These are phyloP conservation scores for Coemansia sp. DNA, from an alignment of 192 early-diverging fungal genomes.

Conservation along the genomic window DNA sequence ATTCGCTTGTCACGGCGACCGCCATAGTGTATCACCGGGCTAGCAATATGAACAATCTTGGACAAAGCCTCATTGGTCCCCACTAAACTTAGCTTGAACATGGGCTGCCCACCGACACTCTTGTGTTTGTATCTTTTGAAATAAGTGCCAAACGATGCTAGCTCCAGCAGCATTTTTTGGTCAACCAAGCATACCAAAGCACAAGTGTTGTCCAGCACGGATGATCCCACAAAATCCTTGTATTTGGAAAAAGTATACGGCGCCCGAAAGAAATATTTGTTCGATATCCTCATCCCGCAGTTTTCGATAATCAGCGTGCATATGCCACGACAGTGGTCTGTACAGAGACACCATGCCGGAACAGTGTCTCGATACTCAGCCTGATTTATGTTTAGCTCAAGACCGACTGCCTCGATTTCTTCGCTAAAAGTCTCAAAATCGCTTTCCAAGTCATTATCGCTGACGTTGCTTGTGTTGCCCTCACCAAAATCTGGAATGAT, in stretches of 20 bases:
- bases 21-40: neutral
- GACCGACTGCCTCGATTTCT: neutral
- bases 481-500: neutral
- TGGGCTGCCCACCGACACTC: neutral
- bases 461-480: neutral
- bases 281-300: neutral
- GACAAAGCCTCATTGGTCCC: neutral
- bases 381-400: neutral
- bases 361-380: neutral
- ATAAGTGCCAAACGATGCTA: neutral
- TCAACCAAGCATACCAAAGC: neutral
- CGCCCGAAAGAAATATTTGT: neutral
- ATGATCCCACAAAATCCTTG: neutral
- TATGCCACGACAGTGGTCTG: neutral
- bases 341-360: neutral
- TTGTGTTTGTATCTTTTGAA: neutral
- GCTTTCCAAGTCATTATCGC: neutral
- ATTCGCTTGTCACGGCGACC: neutral
- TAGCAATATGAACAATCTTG: neutral
- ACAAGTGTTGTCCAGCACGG: neutral
- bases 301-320: neutral
- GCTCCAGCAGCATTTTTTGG: neutral
- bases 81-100: neutral
- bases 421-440: neutral
- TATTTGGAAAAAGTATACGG: neutral